Base-by-base conservation (phyloP, 2,329 filamentous ascomycete genomes). In the Madurella mycetomatis region DNA sequence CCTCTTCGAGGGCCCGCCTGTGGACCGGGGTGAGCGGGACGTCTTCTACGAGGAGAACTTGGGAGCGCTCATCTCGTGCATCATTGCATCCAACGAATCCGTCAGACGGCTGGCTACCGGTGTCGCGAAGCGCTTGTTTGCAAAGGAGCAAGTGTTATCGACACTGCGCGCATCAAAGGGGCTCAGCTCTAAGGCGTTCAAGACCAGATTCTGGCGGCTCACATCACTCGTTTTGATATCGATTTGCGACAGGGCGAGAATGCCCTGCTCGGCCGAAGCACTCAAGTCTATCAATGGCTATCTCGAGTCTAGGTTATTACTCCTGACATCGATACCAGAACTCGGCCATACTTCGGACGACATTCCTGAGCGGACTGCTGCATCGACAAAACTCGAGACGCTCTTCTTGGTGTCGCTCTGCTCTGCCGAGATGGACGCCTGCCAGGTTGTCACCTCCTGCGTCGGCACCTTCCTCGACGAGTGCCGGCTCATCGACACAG, bases 401-500 rank as follows among this genome's bases (percentile, higher is more conserved):
- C 73, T 82, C 1, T 76, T 87, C 41, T 69, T 88, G 5, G 77
- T 86, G 9, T 80, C 82, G 1, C 73, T 87, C 8, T 87, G 84
- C 64, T 86, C 84, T 15, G 76, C 82, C 7, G 82, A 85, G 55
- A 79, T 87, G 37, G 82, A 85, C 45, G 81, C 78, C 8, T 87
- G 85, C 62, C 83, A 84, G 60, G 70, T 83, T 13, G 83, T 85
- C 9, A 86, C 82, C 1, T 77, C 76, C 13, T 84, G 81, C 61
- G 81, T 87, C 50, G 76, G 76, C 4, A 69, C 84, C 1, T 81
- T 85, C 56, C 76, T 85, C n/a, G 79, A 86, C 51, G 83, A 86
- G 64, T 82, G 78, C 58, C 71, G 73, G 13, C 72, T 82, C 41
- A 73, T 84, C 16, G 77, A 83, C 56, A 74, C 74, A 11, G 72